Evolutionary conservation across 306 rosid species (phyloP).

Genomic region (Trichosanthes cucumerina): DNA sequence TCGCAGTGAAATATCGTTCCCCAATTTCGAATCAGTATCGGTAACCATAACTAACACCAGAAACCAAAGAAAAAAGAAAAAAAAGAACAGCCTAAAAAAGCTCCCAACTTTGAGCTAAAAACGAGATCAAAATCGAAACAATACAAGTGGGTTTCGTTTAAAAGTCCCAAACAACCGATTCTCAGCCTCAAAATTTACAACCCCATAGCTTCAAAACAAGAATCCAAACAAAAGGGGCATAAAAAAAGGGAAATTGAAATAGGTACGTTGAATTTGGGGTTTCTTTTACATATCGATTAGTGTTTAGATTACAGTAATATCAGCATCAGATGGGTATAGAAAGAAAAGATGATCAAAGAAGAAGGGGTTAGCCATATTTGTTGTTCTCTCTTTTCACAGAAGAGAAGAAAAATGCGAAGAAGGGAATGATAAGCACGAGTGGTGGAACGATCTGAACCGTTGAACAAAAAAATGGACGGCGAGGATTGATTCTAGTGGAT

Average conservation of each 20-base stretch:
- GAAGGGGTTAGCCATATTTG: constrained; percentile 33
- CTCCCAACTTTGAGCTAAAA: constrained; percentile 27
- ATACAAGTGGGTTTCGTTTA: constrained; percentile 8
- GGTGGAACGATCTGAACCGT: constrained; percentile 25
- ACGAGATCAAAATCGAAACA: constrained; percentile 16
- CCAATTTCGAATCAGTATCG: constrained; percentile 54
- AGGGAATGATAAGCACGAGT: constrained; percentile 56
- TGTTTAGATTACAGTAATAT: constrained; percentile 11
- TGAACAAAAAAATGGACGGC: constrained; percentile 23
- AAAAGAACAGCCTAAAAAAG: constrained; percentile 28
- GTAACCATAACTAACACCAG: constrained; percentile 37
- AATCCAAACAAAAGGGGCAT: neutral
- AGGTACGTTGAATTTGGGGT: constrained; percentile 10
- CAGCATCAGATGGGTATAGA: constrained; percentile 25
- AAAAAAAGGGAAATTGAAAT: neutral
- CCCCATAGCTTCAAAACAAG: constrained; percentile 7
- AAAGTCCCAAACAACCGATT: neutral
- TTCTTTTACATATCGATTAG: neutral
- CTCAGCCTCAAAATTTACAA: neutral
- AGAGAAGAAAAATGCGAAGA: neutral
- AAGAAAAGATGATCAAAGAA: constrained; percentile 14
- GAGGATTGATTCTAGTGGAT: constrained; percentile 18
- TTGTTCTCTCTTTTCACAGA: constrained; percentile 10
- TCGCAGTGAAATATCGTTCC: constrained; percentile 64
- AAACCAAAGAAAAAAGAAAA: neutral